Evolutionary conservation across 805 yeast species (phyloP), one percentile per base, ranked within the genome.

Genomic region (Lachancea kluyveri): DNA sequence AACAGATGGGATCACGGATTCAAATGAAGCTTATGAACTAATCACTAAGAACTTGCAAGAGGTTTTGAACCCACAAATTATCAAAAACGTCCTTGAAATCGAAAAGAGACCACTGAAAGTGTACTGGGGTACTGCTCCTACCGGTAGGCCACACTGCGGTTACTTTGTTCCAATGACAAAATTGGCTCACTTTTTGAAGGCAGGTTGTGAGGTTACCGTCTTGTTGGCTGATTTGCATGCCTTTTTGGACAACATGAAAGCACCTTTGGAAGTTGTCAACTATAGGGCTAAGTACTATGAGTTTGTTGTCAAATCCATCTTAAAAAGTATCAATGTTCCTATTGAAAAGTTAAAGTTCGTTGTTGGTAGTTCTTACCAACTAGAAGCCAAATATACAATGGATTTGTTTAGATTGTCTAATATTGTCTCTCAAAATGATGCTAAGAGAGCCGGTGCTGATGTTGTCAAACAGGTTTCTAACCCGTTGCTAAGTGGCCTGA

Each of bases 101-200:
- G 81, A 85, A 52, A 75, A 85, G 49, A 77, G 94, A 49, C 84
- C 92, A 9, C 61, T 94, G 45, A 82, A 77, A 52, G 64, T 92
- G 52, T 92, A 92, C 75, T 92, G 96, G 97, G 99, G 99, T 46
- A 88, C 97, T 13, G 99, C 99, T 6, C 97, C 99, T 39, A 92
- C 99, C 4, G 99, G 99, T 32, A 84, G 76, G 62, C 96, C 97
- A 26, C 99, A 92, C 64, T 88, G 96, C 67, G 99, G 97, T 31
- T 92, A 92, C 71, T 86, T 92, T 54, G 98, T 92, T 22, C 92
- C 97, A 32, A 90, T 92, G 97, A 81, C 94, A 40, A 90, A 92
- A 60, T 64, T 92, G 47, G 97, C 97, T 2, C 88, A 92, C 58
- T 86, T 90, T 59, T 72, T 92, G 59, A 80, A 78, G 51, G 98